Conservation (phyloP, 2,329 filamentous ascomycete species). For the Ascochyta lentis region DNA sequence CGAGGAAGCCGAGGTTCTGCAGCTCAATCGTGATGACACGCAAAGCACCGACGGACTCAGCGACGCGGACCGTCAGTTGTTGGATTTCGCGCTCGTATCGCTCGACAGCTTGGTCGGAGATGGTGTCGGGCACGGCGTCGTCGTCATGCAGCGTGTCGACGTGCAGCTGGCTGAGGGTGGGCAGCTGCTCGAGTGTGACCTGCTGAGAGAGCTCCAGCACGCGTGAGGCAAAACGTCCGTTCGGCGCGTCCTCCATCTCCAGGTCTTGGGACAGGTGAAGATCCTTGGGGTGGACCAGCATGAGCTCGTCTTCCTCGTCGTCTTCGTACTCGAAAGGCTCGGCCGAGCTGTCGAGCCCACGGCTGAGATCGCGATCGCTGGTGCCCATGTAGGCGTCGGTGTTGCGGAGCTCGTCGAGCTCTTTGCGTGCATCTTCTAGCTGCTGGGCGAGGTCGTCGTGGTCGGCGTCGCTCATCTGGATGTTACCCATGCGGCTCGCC, state of each 20-base stretch:
- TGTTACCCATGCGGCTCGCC: conserved; percentile 45
- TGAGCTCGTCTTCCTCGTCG: conserved; percentile 35
- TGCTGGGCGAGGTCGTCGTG: conserved; percentile 43
- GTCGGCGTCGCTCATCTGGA: conserved; percentile 48
- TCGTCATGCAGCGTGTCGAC: conserved; percentile 35
- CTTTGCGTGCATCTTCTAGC: conserved; percentile 43
- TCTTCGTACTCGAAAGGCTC: conserved; percentile 36
- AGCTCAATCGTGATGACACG: conserved; percentile 54
- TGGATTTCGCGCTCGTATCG: conserved; percentile 51
- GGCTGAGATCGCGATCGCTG: conserved; percentile 30
- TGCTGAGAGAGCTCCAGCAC: conserved; percentile 39
- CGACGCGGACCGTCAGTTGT: conserved; percentile 46
- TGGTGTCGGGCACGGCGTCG: conserved; percentile 32
- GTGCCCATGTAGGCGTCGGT: conserved; percentile 39
- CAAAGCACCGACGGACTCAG: conserved; percentile 50
- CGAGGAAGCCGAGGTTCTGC: conserved; percentile 51
- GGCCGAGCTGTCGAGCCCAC: conserved; percentile 24
- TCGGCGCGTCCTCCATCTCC: conserved; percentile 34
- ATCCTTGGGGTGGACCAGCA: conserved; percentile 45
- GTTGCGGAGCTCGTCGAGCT: conserved; percentile 45
- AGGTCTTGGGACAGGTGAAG: conserved; percentile 40
- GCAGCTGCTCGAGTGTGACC: conserved; percentile 38
- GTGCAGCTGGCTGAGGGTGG: conserved; percentile 32
- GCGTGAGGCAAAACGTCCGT: conserved; percentile 39
- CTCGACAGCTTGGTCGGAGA: conserved; percentile 46